A percentile compares a stretch with the other conserved stretches of the same genome.
These are phyloP conservation scores for Rhododendron williamsianum DNA, from an alignment of 148 eudicot genomes.

Conservation along the genomic window DNA sequence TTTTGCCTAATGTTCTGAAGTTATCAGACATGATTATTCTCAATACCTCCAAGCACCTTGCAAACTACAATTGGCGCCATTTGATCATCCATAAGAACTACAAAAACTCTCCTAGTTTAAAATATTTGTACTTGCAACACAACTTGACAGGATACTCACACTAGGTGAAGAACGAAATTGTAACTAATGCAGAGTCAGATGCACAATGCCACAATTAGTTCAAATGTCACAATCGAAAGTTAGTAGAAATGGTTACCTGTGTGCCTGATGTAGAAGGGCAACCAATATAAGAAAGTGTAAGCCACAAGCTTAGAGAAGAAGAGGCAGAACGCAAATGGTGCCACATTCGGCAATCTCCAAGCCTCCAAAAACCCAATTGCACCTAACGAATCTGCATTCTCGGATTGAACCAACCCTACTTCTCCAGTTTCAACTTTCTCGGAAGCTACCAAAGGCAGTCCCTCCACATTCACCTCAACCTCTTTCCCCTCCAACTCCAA, in stretches of 20 bases:
- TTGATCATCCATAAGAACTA: not conserved
- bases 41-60: not conserved
- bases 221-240: not conserved
- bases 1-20: not conserved
- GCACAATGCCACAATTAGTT: not conserved
- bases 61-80: not conserved
- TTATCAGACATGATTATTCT: not conserved
- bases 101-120: not conserved
- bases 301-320: conserved; percentile 98
- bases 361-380: conserved; percentile 90
- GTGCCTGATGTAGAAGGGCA: conserved; percentile 89
- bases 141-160: not conserved
- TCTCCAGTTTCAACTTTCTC: conserved; percentile 40
- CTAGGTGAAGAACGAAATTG: not conserved
- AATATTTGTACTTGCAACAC: not conserved
- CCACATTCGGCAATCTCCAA: conserved; percentile 90
- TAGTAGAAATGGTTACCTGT: conserved; percentile 47
- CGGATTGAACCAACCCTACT: conserved; percentile 29
- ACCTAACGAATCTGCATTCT: conserved; percentile 25
- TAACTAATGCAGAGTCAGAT: not conserved
- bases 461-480: conserved; percentile 52
- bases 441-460: conserved; percentile 30
- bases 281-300: conserved; percentile 92
- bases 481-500: conserved; percentile 36
- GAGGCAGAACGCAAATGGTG: conserved; percentile 72